Evolutionary conservation across 2,329 filamentous ascomycete species (phyloP).

Genomic region (Cercospora brassicicola): DNA sequence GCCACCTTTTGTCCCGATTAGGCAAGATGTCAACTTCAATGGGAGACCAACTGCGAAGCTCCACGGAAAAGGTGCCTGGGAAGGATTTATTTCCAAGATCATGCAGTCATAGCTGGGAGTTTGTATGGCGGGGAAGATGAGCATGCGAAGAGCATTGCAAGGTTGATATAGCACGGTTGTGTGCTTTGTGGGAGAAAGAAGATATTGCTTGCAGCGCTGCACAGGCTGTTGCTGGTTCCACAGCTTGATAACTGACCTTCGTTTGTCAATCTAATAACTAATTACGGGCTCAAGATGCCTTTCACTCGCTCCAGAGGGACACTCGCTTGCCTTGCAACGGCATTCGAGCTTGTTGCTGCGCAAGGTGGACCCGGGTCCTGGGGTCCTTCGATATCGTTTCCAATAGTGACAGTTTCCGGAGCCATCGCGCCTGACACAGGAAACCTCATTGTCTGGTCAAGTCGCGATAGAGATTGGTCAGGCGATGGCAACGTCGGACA

Average conservation of each 20-base stretch:
- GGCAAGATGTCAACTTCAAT: constrained; percentile 3
- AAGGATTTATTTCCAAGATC: background rate
- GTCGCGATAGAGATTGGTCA: constrained; percentile 2
- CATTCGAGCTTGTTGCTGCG: background rate
- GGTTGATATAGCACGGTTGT: constrained; percentile 1
- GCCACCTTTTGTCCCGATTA: constrained; percentile 5
- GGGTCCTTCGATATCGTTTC: constrained; percentile 7
- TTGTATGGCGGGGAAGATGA: background rate
- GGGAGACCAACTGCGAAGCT: background rate
- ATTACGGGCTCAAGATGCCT: background rate
- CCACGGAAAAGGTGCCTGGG: background rate
- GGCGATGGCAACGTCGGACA: constrained; percentile 11
- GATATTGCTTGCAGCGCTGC: background rate
- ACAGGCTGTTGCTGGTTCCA: background rate
- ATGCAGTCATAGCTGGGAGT: background rate
- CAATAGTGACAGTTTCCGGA: constrained; percentile 8
- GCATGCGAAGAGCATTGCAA: background rate
- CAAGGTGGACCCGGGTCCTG: constrained; percentile 6
- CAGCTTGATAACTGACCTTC: background rate
- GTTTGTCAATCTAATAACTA: background rate
- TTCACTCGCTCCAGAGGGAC: background rate
- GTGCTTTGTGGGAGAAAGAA: background rate
- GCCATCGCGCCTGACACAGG: constrained; percentile 6
- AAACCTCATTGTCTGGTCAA: constrained; percentile 10
- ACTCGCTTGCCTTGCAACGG: background rate